Conservation (phyloP, 23 red algal species). For the Agarophyton chilense region DNA sequence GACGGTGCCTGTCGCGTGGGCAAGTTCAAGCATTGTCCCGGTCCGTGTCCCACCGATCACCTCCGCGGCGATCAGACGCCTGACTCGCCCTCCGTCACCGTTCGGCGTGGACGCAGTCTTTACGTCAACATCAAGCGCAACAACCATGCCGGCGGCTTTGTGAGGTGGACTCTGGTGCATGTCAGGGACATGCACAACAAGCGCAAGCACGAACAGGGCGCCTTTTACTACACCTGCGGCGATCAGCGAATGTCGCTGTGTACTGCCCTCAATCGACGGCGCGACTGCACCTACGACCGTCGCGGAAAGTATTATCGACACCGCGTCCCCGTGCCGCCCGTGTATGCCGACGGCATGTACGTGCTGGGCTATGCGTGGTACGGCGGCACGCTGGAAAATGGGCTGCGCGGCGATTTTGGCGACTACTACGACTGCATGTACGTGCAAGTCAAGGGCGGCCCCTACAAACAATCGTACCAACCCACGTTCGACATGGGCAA, state of each 20-base stretch:
- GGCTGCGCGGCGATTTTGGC: slow-evolving; percentile 5
- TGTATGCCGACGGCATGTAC: slow-evolving; percentile 33
- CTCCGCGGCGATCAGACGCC: slow-evolving; percentile 24
- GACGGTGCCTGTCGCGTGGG: slow-evolving; percentile 38
- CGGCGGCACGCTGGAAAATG: slow-evolving; percentile 1
- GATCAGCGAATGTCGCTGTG: not conserved
- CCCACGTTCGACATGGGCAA: not conserved
- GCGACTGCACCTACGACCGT: slow-evolving; percentile 39
- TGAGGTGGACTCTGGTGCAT: slow-evolving; percentile 34
- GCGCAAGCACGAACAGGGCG: slow-evolving; percentile 5
- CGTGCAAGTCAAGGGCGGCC: slow-evolving; percentile 36
- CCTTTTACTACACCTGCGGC: slow-evolving; percentile 49
- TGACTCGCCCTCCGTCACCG: slow-evolving; percentile 5
- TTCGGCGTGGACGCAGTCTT: not conserved
- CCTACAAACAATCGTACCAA: not conserved
- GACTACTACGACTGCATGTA: slow-evolving; percentile 74
- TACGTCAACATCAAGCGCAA: slow-evolving; percentile 4
- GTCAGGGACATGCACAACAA: slow-evolving; percentile 37
- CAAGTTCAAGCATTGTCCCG: slow-evolving; percentile 22
- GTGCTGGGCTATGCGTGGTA: slow-evolving; percentile 46
- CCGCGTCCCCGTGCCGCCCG: not conserved
- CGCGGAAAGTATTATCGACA: slow-evolving; percentile 23
- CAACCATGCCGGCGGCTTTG: slow-evolving; percentile 60
- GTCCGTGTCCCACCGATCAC: slow-evolving; percentile 49
- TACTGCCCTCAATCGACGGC: not conserved